Evolutionary conservation across 306 rosid genomes (phyloP).

Genomic region (Hylodesmum podocarpum): DNA sequence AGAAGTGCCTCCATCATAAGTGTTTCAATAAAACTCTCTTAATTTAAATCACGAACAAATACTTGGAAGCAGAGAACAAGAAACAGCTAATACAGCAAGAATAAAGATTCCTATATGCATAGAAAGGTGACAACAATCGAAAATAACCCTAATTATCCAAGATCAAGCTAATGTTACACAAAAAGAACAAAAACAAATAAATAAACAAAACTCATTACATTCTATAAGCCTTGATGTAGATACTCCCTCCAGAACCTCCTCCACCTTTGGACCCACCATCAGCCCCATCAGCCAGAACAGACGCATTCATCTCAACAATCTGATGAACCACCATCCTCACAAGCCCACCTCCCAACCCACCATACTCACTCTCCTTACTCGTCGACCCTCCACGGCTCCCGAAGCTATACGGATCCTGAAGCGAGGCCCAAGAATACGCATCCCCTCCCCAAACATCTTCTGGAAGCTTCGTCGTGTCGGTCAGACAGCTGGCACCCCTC

Average conservation of each 20-base stretch:
- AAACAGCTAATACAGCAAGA: neutral
- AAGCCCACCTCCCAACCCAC: conserved; percentile 88
- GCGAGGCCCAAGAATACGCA: conserved; percentile 86
- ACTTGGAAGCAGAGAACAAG: neutral
- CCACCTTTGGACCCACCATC: conserved; percentile 86
- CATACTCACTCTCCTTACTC: conserved; percentile 78
- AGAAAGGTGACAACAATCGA: neutral
- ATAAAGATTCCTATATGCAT: conserved; percentile 5
- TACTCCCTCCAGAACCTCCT: conserved; percentile 99
- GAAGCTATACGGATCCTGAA: conserved; percentile 71
- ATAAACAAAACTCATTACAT: conserved; percentile 51
- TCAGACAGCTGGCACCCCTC: conserved; percentile 90
- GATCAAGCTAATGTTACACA: conserved; percentile 13
- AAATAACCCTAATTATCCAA: neutral
- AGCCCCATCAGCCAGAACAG: conserved; percentile 83
- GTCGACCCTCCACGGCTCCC: conserved; percentile 89
- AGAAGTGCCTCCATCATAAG: neutral
- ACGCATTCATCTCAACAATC: conserved; percentile 71
- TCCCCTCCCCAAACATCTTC: conserved; percentile 99
- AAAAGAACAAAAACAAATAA: neutral
- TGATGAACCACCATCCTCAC: conserved; percentile 51
- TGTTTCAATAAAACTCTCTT: too few relatives aligned
- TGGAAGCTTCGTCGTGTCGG: conserved; percentile 75
- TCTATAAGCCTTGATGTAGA: conserved; percentile 80
- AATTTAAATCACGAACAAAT: neutral